Evolutionary conservation across 345 rosid genomes (phyloP).

Genomic region (Microthlaspi erraticum): DNA sequence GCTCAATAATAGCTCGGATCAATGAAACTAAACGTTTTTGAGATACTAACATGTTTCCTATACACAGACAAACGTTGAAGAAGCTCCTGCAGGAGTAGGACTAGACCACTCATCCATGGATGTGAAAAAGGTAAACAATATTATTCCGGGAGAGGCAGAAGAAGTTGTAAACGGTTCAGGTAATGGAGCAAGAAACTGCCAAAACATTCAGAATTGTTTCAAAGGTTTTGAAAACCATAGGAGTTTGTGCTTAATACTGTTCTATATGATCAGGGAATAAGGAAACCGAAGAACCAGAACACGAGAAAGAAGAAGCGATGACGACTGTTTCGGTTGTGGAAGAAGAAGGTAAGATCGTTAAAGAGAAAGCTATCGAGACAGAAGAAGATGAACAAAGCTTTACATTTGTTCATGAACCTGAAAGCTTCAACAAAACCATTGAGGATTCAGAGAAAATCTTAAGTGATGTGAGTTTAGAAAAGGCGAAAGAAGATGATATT

Average conservation of each 20-base stretch:
- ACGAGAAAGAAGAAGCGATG: conserved; percentile 25
- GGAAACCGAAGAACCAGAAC: conserved; percentile 30
- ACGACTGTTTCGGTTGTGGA: conserved; percentile 13
- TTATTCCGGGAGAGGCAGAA: conserved; percentile 53
- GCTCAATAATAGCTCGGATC: neutral
- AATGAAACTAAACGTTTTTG: conserved; percentile 12
- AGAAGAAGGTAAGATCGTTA: conserved; percentile 29
- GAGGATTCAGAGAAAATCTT: conserved; percentile 25
- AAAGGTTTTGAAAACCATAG: neutral
- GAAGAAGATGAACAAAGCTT: conserved; percentile 35
- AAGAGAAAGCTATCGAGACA: conserved; percentile 31
- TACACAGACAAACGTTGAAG: conserved; percentile 29
- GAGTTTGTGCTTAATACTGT: neutral
- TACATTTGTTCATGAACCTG: conserved; percentile 21
- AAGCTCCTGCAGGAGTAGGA: conserved; percentile 46
- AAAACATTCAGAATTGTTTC: conserved; percentile 8
- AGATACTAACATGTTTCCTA: conserved; percentile 32
- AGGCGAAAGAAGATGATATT: conserved; percentile 35
- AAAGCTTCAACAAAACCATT: conserved; percentile 32
- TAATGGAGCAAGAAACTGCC: conserved; percentile 16
- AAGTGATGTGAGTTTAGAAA: conserved; percentile 34
- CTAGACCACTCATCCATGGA: conserved; percentile 36
- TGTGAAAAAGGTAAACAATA: conserved; percentile 39
- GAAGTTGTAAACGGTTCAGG: conserved; percentile 47
- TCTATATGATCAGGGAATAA: conserved; percentile 31